Conservation (phyloP, 2,329 filamentous ascomycete genomes). For the Penicillium verrucosum region DNA sequence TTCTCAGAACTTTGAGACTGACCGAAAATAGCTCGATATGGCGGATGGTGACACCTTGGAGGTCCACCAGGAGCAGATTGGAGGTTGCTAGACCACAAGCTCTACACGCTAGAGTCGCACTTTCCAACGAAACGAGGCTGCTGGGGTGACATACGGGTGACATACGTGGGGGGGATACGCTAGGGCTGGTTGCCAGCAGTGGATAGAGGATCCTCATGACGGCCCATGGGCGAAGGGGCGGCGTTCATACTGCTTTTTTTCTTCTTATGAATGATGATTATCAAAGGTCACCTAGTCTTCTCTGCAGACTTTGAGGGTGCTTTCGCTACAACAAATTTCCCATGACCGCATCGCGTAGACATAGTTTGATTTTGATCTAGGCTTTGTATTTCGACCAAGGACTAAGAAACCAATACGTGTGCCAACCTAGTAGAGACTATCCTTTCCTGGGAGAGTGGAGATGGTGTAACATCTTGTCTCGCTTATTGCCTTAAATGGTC, state of each 20-base stretch:
- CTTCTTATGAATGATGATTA: conserved; percentile 21
- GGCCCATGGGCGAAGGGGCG: conserved; percentile 5
- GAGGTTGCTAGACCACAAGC: conserved; percentile 53
- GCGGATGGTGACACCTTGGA: conserved; percentile 91
- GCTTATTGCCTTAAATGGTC: background rate
- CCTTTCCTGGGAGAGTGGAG: too few species aligned
- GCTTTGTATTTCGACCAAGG: background rate
- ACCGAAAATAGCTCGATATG: conserved; percentile 77
- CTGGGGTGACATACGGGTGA: background rate
- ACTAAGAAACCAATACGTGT: background rate
- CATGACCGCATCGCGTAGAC: background rate
- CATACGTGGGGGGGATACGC: background rate
- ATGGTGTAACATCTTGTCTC: too few species aligned
- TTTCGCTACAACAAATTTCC: conserved; percentile 4
- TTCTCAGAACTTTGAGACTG: conserved; percentile 16
- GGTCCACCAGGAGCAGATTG: conserved; percentile 97
- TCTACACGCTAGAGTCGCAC: background rate
- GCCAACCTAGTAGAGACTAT: background rate
- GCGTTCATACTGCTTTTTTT: conserved; percentile 16
- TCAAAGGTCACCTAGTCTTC: conserved; percentile 9
- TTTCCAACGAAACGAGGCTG: background rate
- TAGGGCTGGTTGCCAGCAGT: background rate
- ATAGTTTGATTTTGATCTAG: background rate
- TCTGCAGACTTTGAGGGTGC: conserved; percentile 3
- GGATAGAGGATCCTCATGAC: background rate